Evolutionary conservation across 1,139 yeast genomes (phyloP).

Genomic region (Candida sojae): DNA sequence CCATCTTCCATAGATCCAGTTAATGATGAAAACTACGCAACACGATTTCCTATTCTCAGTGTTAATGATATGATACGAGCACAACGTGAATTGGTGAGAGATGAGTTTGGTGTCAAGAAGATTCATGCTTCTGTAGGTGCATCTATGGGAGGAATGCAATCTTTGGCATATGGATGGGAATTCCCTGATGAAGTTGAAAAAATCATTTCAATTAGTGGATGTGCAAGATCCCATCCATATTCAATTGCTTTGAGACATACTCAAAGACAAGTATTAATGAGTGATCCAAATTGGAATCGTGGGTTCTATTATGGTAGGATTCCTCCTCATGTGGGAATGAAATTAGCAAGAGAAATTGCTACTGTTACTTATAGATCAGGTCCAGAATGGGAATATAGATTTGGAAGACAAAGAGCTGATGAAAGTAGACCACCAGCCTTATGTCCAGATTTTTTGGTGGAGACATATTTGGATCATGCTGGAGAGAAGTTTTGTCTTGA

Average conservation of each 20-base stretch:
- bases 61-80: conserved; percentile 91
- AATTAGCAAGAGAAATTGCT: conserved; percentile 88
- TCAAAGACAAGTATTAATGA: conserved; percentile 90
- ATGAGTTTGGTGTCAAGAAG: conserved; percentile 61
- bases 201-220: conserved; percentile 79
- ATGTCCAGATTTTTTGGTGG: conserved; percentile 91
- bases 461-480: conserved; percentile 90
- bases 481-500: conserved; percentile 92
- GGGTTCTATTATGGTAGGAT: conserved; percentile 79
- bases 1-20: conserved; percentile 84
- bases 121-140: conserved; percentile 85
- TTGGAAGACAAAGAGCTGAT: conserved; percentile 86
- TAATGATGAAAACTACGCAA: conserved; percentile 68
- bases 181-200: conserved; percentile 76
- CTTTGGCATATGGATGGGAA: conserved; percentile 82
- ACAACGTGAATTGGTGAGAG: conserved; percentile 66
- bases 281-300: conserved; percentile 92
- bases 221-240: conserved; percentile 92
- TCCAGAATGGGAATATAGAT: conserved; percentile 94
- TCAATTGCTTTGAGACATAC: conserved; percentile 92
- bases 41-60: conserved; percentile 83
- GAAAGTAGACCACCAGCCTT: conserved; percentile 79
- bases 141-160: conserved; percentile 98
- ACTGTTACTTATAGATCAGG: conserved; percentile 94
- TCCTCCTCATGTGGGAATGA: conserved; percentile 96